phyloP scores from a whole-genome alignment of 768 basidiomycete species.

The Phaffia australis region DNA sequence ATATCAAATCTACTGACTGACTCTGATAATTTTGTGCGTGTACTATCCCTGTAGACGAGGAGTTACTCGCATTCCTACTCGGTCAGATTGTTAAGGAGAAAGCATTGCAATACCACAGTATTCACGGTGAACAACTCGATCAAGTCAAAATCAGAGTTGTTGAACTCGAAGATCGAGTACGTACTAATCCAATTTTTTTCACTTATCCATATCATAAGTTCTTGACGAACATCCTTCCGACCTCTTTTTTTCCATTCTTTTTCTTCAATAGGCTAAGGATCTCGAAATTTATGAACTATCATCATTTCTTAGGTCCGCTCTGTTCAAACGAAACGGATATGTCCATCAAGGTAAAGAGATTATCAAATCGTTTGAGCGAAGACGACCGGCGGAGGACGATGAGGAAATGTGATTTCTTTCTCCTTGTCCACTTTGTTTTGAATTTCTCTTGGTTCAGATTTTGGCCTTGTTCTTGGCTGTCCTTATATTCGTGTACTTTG shows the following conservation, averaged over 20 bases:
- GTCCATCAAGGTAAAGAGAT: slow-evolving; percentile 35
- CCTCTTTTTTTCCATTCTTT: background rate
- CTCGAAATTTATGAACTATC: slow-evolving; percentile 86
- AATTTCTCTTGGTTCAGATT: background rate
- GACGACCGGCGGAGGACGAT: slow-evolving; percentile 14
- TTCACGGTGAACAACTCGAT: slow-evolving; percentile 55
- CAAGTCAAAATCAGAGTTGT: slow-evolving; percentile 61
- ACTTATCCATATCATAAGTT: background rate
- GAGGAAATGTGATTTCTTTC: slow-evolving; percentile 14
- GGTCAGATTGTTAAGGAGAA: slow-evolving; percentile 81
- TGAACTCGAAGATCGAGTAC: slow-evolving; percentile 77
- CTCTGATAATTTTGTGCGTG: background rate
- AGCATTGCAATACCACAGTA: slow-evolving; percentile 35
- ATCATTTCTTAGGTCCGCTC: slow-evolving; percentile 70
- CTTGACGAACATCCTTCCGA: background rate
- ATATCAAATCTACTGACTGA: background rate
- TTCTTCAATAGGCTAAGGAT: slow-evolving; percentile 64
- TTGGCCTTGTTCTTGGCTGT: background rate
- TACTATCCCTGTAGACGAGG: slow-evolving; percentile 51
- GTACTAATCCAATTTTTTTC: slow-evolving; percentile 31
- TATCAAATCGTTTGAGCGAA: slow-evolving; percentile 19
- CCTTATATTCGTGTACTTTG: background rate
- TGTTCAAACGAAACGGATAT: slow-evolving; percentile 86
- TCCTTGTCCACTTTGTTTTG: background rate
- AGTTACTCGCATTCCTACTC: slow-evolving; percentile 83